phyloP scores from a whole-genome alignment of 2,329 filamentous ascomycete genomes.

The Chaetoscypha palmicola region DNA sequence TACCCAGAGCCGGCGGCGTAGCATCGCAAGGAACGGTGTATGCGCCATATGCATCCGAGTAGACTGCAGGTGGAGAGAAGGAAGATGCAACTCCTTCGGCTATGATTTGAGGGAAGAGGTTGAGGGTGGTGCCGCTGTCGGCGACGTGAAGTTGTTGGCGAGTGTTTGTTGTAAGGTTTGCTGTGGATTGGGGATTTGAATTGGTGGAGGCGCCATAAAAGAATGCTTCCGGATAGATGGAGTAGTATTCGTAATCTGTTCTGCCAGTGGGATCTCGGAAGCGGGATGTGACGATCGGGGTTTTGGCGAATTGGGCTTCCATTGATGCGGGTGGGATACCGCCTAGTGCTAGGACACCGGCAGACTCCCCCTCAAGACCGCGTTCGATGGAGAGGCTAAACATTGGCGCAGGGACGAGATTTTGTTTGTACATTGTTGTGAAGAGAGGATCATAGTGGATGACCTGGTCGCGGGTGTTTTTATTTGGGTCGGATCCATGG shows the following conservation, averaged over 20 bases:
- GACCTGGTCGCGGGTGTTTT: not conserved
- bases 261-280: constrained; percentile 5
- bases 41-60: not conserved
- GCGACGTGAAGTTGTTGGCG: constrained; percentile 5
- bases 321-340: constrained; percentile 39
- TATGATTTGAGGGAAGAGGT: constrained; percentile 7
- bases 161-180: not conserved
- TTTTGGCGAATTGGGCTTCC: constrained; percentile 7
- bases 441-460: constrained; percentile 43
- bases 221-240: constrained; percentile 12
- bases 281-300: constrained; percentile 12
- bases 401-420: constrained; percentile 35
- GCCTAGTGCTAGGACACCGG: constrained; percentile 42
- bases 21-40: constrained; percentile 14
- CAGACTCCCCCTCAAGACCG: constrained; percentile 16
- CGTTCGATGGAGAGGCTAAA: constrained; percentile 43
- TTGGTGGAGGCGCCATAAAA: no score
- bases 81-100: constrained; percentile 9
- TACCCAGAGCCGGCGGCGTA: constrained; percentile 9
- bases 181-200: not conserved
- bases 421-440: constrained; percentile 40
- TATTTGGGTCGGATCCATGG: constrained; percentile 1
- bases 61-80: constrained; percentile 9
- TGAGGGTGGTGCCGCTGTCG: constrained; percentile 15
- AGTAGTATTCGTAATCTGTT: constrained; percentile 10